A percentile compares a stretch with the other conserved stretches of the same genome.
phyloP scores from a whole-genome alignment of 495 filamentous ascomycete species.

The Aspergillus steynii region DNA sequence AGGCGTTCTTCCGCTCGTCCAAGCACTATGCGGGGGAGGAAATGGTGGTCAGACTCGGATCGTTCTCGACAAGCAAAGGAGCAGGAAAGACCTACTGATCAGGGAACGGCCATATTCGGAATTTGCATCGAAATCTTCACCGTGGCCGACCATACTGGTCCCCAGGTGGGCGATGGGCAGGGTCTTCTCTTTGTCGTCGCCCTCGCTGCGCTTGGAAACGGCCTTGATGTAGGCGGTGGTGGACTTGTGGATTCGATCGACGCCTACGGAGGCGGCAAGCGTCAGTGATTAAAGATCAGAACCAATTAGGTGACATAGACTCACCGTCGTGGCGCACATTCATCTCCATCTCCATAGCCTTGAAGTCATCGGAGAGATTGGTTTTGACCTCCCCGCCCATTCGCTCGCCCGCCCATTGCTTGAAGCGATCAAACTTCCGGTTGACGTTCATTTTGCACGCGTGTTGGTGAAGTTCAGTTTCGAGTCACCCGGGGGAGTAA shows the following conservation, averaged over 20 bases:
- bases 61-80: not conserved
- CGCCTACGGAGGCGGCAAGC: slow-evolving; percentile 53
- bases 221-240: slow-evolving; percentile 91
- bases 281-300: slow-evolving; percentile 12
- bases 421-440: slow-evolving; percentile 94
- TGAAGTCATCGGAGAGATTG: slow-evolving; percentile 88
- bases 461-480: slow-evolving; percentile 2
- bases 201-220: slow-evolving; percentile 80
- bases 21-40: slow-evolving; percentile 53
- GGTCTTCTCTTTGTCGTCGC: slow-evolving; percentile 81
- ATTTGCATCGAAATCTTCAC: slow-evolving; percentile 89
- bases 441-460: slow-evolving; percentile 77
- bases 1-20: slow-evolving; percentile 86
- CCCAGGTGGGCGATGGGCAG: slow-evolving; percentile 81
- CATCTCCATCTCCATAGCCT: slow-evolving; percentile 91
- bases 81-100: slow-evolving; percentile 55
- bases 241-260: slow-evolving; percentile 88
- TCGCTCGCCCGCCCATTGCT: slow-evolving; percentile 97
- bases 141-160: slow-evolving; percentile 84
- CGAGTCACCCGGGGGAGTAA: not conserved
- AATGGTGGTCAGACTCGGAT: slow-evolving; percentile 12
- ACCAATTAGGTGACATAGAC: slow-evolving; percentile 8
- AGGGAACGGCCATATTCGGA: slow-evolving; percentile 93
- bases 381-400: slow-evolving; percentile 96
- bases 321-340: slow-evolving; percentile 84